A percentile compares a stretch with the other conserved stretches of the same genome.
phyloP scores from a whole-genome alignment of 768 basidiomycete species.

The Suillus ampliporus region DNA sequence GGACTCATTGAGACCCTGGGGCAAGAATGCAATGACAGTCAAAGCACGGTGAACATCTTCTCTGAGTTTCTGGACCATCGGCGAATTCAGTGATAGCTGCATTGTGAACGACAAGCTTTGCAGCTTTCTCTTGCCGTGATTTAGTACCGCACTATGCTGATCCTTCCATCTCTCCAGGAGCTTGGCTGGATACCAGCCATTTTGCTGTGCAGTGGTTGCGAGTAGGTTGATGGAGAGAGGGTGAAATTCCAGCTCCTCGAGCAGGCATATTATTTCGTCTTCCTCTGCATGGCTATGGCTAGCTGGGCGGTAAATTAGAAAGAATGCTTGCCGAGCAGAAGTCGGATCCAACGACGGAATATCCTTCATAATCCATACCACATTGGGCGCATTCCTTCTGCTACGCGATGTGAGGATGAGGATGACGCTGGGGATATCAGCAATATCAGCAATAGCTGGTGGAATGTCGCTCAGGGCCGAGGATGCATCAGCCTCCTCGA shows the following conservation, averaged over 20 bases:
- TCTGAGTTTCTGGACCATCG: not conserved
- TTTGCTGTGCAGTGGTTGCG: conserved; percentile 1
- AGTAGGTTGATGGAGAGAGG: conserved; percentile 3
- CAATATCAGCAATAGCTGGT: not conserved
- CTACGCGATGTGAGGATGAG: conserved; percentile 6
- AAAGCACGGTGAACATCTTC: not conserved
- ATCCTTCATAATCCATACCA: not conserved
- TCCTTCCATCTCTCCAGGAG: not conserved
- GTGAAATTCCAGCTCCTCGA: not conserved
- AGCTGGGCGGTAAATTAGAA: not conserved
- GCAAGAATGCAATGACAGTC: conserved; percentile 3
- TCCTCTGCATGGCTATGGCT: not conserved
- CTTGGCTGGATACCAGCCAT: not conserved
- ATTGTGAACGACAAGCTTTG: not conserved
- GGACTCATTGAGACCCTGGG: conserved; percentile 7
- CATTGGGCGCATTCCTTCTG: not conserved
- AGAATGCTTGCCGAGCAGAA: not conserved
- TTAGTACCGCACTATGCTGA: not conserved
- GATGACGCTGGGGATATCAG: not conserved
- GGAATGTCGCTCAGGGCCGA: not conserved
- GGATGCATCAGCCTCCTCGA: not conserved
- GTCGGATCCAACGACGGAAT: not conserved
- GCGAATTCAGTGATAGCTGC: conserved; percentile 1
- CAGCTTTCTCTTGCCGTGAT: not conserved
- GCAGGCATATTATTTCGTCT: not conserved